phyloP scores from a whole-genome alignment of 73 alveolate genomes.

The Tetrahymena thermophila region DNA sequence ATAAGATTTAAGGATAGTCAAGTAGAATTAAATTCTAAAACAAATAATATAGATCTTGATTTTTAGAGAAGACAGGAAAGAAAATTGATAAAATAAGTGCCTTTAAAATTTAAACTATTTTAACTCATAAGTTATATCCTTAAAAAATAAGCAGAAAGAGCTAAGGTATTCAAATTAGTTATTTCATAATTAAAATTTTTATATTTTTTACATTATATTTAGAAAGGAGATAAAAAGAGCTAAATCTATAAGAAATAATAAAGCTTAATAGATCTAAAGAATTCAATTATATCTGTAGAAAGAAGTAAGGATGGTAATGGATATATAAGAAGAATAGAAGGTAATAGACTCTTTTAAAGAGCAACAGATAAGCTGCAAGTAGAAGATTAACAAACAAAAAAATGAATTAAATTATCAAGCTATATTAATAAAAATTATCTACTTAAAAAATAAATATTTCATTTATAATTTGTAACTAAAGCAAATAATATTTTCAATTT shows the following conservation, averaged over 20 bases:
- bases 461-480: no score
- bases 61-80: not conserved
- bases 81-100: not conserved
- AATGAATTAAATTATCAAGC: not conserved
- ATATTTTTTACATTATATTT: not conserved
- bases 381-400: not conserved
- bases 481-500: no score
- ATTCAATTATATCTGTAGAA: not conserved
- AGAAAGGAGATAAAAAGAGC: not conserved
- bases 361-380: not conserved
- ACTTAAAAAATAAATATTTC: no score
- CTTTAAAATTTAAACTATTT: not conserved
- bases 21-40: not conserved
- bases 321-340: not conserved
- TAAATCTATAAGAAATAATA: not conserved
- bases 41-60: not conserved
- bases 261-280: not conserved
- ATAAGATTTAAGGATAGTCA: not conserved
- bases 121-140: not conserved
- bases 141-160: not conserved
- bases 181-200: not conserved
- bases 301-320: not conserved
- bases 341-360: not conserved
- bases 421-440: no score
- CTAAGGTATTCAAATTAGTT: not conserved